phyloP scores from a whole-genome alignment of 805 yeast genomes.

The Yamadazyma scolyti region DNA sequence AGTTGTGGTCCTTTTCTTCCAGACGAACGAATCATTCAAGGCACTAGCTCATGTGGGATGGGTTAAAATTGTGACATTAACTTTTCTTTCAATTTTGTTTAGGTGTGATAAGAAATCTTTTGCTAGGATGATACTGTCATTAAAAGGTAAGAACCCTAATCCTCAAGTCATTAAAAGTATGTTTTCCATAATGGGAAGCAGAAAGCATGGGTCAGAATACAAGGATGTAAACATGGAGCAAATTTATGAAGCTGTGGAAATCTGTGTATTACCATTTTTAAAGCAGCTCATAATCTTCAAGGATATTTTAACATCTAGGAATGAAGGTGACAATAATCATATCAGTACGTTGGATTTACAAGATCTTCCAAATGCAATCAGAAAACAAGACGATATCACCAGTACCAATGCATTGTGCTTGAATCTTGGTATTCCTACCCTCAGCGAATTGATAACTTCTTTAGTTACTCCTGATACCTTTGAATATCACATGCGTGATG shows the following conservation, averaged over 20 bases:
- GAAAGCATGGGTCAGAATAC: too few species aligned
- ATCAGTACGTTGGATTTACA: conserved; percentile 14
- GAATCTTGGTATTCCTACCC: conserved; percentile 20
- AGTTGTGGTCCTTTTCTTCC: conserved; percentile 36
- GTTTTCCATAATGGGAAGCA: too few species aligned
- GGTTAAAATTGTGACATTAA: conserved; percentile 23
- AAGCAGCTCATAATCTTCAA: conserved; percentile 31
- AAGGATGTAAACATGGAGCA: too few species aligned
- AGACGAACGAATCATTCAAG: conserved; percentile 42
- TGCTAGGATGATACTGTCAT: too few species aligned
- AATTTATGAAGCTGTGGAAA: conserved; percentile 17
- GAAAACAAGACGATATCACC: conserved; percentile 14
- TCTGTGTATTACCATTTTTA: conserved; percentile 27
- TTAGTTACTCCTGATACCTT: conserved; percentile 10
- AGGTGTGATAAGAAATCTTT: conserved; percentile 2
- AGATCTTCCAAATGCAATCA: conserved; percentile 13
- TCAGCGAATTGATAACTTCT: conserved; percentile 14
- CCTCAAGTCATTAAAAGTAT: too few species aligned
- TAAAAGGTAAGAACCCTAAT: too few species aligned
- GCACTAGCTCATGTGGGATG: conserved; percentile 30
- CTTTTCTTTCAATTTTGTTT: conserved; percentile 17
- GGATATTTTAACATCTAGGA: conserved; percentile 28
- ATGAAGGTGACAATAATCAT: conserved; percentile 22
- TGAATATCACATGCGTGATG: conserved; percentile 20
- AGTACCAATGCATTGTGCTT: conserved; percentile 21